These are phyloP conservation scores for Lithospermum erythrorhizon DNA, from an alignment of 257 asterid species.

Conservation along the genomic window DNA sequence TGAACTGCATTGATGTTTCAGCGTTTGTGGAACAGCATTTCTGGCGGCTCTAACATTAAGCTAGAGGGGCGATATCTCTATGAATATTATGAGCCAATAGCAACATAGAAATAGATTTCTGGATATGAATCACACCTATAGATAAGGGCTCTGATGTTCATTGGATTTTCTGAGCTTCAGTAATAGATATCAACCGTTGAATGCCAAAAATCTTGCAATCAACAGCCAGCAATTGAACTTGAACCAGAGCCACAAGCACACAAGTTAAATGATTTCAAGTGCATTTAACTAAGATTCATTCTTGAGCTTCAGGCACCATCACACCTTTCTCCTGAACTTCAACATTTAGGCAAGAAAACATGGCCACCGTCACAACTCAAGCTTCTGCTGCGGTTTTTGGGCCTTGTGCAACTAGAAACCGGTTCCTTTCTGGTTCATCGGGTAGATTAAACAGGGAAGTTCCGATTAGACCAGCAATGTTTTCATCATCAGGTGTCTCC, in stretches of 20 bases:
- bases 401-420: constrained; percentile 45
- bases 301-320: constrained; percentile 10
- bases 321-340: neutral
- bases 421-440: constrained; percentile 58
- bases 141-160: constrained; percentile 20
- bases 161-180: constrained; percentile 40
- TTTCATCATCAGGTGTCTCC: constrained; percentile 20
- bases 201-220: constrained; percentile 35
- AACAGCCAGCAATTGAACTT: constrained; percentile 20
- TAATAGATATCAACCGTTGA: constrained; percentile 35
- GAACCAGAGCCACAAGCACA: constrained; percentile 42
- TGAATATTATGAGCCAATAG: constrained; percentile 45
- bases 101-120: constrained; percentile 37
- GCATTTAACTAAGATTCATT: constrained; percentile 18
- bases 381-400: constrained; percentile 64
- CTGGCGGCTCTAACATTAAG: too few species aligned
- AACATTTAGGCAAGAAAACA: constrained; percentile 8
- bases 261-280: constrained; percentile 27
- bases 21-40: too few species aligned
- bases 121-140: constrained; percentile 26
- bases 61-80: too few species aligned
- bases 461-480: constrained; percentile 26
- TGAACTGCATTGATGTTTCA: too few species aligned
- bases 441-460: constrained; percentile 48
- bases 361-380: constrained; percentile 74